Evolutionary conservation across 2,329 filamentous ascomycete species (phyloP).

Genomic region (Chrysoporthe cubensis): DNA sequence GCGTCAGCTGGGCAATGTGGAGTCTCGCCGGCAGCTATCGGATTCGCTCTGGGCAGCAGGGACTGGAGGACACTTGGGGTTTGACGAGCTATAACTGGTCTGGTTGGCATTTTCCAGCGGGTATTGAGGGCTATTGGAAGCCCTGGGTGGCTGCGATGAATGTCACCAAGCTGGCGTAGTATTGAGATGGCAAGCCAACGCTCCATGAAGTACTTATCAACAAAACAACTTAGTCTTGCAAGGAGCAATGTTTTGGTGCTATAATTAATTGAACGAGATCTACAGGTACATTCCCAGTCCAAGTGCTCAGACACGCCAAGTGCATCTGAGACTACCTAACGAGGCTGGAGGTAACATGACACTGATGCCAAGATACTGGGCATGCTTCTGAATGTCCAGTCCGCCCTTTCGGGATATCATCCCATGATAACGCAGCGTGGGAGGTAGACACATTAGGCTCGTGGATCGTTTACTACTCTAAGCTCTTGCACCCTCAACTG

Average conservation of each 20-base stretch:
- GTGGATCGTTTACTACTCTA: neutral
- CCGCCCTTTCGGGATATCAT: neutral
- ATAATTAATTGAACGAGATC: neutral
- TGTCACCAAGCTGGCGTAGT: conserved; percentile 22
- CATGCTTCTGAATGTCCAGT: conserved; percentile 4
- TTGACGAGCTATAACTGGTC: conserved; percentile 51
- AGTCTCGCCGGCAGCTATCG: conserved; percentile 52
- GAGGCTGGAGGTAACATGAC: conserved; percentile 3
- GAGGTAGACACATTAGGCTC: neutral
- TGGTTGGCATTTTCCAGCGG: conserved; percentile 49
- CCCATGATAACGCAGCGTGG: conserved; percentile 10
- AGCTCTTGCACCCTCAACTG: conserved; percentile 14
- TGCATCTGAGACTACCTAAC: conserved; percentile 13
- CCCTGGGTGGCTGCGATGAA: conserved; percentile 53
- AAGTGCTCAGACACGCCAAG: conserved; percentile 18
- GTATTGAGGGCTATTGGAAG: conserved; percentile 54
- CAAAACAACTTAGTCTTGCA: neutral
- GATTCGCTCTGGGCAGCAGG: conserved; percentile 49
- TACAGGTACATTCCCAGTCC: neutral
- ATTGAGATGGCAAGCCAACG: neutral
- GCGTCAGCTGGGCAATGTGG: conserved; percentile 56
- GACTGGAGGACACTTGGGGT: conserved; percentile 52
- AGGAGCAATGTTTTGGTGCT: neutral
- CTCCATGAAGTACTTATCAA: neutral
- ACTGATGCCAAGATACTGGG: conserved; percentile 27